These are phyloP conservation scores for Phialophora tarda DNA, from an alignment of 2,329 filamentous ascomycete genomes.

Conservation along the genomic window DNA sequence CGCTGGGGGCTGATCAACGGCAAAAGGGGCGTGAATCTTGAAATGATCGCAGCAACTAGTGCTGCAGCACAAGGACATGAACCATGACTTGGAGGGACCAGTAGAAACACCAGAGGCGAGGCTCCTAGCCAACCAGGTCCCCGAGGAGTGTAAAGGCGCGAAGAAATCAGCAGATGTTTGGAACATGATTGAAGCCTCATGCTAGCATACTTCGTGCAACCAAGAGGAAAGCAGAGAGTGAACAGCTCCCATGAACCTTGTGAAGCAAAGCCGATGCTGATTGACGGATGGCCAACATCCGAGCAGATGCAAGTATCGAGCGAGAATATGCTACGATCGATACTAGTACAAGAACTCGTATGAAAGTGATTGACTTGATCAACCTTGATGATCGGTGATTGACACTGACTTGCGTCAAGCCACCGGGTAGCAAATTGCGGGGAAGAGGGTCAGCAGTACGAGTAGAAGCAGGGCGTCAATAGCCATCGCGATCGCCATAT, in stretches of 20 bases:
- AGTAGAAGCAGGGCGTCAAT: background rate
- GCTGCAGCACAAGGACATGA: background rate
- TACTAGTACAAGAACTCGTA: background rate
- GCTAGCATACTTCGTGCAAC: conserved; percentile 2
- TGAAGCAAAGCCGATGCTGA: background rate
- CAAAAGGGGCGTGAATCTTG: conserved; percentile 8
- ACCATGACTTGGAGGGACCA: background rate
- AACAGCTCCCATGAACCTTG: background rate
- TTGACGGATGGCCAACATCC: background rate
- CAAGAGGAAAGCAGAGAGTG: background rate
- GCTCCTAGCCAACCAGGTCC: background rate
- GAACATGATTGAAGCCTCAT: background rate
- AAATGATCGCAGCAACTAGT: conserved; percentile 2
- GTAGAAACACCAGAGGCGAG: background rate
- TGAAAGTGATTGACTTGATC: conserved; percentile 5
- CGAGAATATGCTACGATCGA: too few species aligned
- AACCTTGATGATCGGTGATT: conserved; percentile 10
- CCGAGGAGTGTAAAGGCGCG: background rate
- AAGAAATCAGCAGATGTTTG: background rate
- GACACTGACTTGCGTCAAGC: conserved; percentile 18
- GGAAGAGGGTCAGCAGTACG: conserved; percentile 4
- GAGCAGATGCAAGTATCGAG: background rate
- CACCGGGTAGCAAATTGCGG: conserved; percentile 18
- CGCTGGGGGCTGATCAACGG: background rate
- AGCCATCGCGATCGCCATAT: background rate